phyloP scores from a whole-genome alignment of 805 yeast species.

The Kazachstania viticola region DNA sequence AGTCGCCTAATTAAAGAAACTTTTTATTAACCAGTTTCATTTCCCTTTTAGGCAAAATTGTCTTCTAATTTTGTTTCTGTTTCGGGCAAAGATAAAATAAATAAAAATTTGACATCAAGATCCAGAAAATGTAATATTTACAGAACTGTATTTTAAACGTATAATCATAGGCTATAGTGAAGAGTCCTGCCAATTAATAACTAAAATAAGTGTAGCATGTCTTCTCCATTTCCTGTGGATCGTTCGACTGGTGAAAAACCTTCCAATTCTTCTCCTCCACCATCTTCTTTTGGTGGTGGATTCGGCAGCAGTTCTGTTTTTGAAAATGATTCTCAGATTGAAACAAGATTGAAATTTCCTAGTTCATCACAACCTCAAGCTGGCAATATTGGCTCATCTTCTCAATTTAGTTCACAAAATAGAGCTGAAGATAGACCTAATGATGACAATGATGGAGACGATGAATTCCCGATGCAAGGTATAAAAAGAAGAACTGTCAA shows the following conservation, averaged over 20 bases:
- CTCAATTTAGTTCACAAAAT: conserved; percentile 18
- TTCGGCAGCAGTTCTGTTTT: conserved; percentile 22
- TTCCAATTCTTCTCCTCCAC: conserved; percentile 20
- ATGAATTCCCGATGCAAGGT: conserved; percentile 21
- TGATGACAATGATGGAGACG: conserved; percentile 5
- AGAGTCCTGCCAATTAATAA: no score
- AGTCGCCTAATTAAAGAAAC: no score
- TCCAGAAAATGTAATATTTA: no score
- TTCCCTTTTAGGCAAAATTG: no score
- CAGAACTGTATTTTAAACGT: no score
- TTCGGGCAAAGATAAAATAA: no score
- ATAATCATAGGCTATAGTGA: no score
- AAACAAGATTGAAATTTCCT: conserved; percentile 19
- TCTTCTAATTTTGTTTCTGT: no score
- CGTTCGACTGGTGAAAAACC: conserved; percentile 12
- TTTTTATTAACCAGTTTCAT: no score
- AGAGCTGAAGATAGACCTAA: conserved; percentile 1
- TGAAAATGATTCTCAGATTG: conserved; percentile 17
- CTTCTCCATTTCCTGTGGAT: conserved; percentile 15
- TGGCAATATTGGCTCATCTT: conserved; percentile 5
- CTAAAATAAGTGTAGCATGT: no score
- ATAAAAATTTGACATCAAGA: no score
- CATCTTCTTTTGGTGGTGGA: conserved; percentile 21
- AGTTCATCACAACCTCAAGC: conserved; percentile 20
- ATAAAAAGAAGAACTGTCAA: conserved; percentile 45